These are phyloP conservation scores for Ustilago vetiveriae DNA, from an alignment of 1,284 basidiomycete genomes.

Conservation along the genomic window DNA sequence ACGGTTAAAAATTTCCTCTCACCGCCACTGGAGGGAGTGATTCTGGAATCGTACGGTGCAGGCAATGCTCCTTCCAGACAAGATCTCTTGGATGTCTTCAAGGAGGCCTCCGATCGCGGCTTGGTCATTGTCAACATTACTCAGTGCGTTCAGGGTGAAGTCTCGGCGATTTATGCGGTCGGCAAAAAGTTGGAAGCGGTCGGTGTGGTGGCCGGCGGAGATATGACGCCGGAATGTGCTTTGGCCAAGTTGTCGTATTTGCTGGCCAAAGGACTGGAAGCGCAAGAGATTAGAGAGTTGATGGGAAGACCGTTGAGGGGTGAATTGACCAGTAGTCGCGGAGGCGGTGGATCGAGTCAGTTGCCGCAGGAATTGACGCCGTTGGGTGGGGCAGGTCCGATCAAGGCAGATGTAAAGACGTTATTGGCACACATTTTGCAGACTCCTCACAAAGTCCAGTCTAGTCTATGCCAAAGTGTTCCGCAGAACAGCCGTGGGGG, in stretches of 20 bases:
- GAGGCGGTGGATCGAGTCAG: conserved; percentile 11
- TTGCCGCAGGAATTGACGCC: conserved; percentile 33
- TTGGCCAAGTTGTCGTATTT: conserved; percentile 88
- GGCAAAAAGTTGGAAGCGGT: conserved; percentile 75
- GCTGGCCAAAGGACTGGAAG: conserved; percentile 81
- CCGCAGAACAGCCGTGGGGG: no score
- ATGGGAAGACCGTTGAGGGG: conserved; percentile 83
- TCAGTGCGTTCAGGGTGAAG: conserved; percentile 77
- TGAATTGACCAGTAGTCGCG: conserved; percentile 74
- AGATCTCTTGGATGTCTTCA: conserved; percentile 72
- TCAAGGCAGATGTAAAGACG: conserved; percentile 37
- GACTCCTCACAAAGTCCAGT: conserved; percentile 30
- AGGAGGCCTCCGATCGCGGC: conserved; percentile 81
- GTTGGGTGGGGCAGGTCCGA: conserved; percentile 17
- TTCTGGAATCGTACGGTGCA: conserved; percentile 88
- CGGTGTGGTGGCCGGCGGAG: conserved; percentile 67
- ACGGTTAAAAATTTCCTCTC: conserved; percentile 60
- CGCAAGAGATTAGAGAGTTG: conserved; percentile 77
- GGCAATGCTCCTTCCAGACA: conserved; percentile 71
- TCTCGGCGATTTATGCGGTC: conserved; percentile 75
- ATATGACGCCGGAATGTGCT: conserved; percentile 96
- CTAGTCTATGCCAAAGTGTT: no score
- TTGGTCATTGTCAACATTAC: conserved; percentile 89
- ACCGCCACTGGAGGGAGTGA: conserved; percentile 70
- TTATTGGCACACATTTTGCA: conserved; percentile 45